A percentile compares a stretch with the other conserved stretches of the same genome.
Evolutionary conservation across 2,329 filamentous ascomycete genomes (phyloP).

Genomic region (Cladosporium austrohemisphaericum): DNA sequence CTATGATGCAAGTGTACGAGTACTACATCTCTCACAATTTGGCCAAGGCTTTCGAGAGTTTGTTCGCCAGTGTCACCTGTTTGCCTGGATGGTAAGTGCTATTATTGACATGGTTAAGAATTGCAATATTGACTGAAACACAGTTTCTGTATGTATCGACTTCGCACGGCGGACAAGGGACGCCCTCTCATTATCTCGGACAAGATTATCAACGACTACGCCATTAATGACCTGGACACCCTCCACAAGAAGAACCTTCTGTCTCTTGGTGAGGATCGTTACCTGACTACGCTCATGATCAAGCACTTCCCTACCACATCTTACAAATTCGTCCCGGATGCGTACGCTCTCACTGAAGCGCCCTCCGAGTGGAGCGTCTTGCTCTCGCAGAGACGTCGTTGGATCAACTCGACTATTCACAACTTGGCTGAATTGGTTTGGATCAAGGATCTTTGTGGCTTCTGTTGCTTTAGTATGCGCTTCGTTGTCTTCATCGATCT

Average conservation of each 20-base stretch:
- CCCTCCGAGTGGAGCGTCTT: constrained; percentile 92
- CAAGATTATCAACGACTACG: constrained; percentile 81
- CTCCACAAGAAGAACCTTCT: constrained; percentile 92
- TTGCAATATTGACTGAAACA: constrained; percentile 14
- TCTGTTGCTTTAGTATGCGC: constrained; percentile 98
- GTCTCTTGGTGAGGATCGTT: constrained; percentile 94
- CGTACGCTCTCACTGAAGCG: constrained; percentile 87
- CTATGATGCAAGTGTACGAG: constrained; percentile 99
- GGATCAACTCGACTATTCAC: constrained; percentile 99
- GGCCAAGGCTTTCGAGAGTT: constrained; percentile 93
- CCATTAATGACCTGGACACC: constrained; percentile 84
- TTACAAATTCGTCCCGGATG: constrained; percentile 93
- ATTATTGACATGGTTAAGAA: not conserved
- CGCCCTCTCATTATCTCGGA: constrained; percentile 93
- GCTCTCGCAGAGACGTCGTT: constrained; percentile 94
- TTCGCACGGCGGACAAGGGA: constrained; percentile 89
- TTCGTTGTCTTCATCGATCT: constrained; percentile 95
- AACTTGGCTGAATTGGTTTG: constrained; percentile 88
- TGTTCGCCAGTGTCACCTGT: constrained; percentile 97
- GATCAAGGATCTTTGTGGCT: constrained; percentile 91
- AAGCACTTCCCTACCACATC: constrained; percentile 95
- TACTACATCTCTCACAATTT: constrained; percentile 99
- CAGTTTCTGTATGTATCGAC: constrained; percentile 98
- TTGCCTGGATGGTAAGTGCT: constrained; percentile 89
- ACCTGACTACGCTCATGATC: constrained; percentile 94